phyloP scores from a whole-genome alignment of 345 rosid genomes.

The Gossypium stocksii region DNA sequence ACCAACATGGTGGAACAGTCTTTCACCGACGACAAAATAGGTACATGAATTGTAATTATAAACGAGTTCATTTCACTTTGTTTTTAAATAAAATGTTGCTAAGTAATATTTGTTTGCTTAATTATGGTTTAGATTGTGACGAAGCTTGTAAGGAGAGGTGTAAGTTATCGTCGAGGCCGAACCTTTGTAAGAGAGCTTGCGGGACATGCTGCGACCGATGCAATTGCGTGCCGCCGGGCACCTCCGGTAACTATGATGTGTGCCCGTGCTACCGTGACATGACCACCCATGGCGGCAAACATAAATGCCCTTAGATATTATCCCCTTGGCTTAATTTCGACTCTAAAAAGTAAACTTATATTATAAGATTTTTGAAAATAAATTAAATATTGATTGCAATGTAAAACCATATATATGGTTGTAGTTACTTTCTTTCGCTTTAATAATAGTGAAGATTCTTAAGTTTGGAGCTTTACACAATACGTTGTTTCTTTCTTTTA shows the following conservation, averaged over 20 bases:
- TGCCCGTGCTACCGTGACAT: constrained; percentile 63
- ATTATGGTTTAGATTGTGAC: constrained; percentile 43
- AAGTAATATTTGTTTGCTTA: neutral
- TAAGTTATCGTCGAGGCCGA: constrained; percentile 50
- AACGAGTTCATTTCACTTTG: neutral
- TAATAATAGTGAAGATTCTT: neutral
- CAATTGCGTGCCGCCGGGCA: constrained; percentile 80
- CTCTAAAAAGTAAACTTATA: neutral
- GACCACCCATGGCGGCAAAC: constrained; percentile 74
- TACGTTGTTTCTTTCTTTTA: no score
- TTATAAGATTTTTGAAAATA: neutral
- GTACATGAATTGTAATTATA: neutral
- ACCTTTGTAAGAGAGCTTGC: constrained; percentile 64
- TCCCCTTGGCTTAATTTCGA: neutral
- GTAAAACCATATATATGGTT: neutral
- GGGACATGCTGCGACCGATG: constrained; percentile 73
- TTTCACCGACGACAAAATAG: neutral
- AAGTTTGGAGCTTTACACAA: no score
- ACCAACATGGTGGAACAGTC: neutral
- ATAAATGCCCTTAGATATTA: constrained; percentile 58
- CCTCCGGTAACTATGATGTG: constrained; percentile 53
- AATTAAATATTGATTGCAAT: neutral
- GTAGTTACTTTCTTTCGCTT: neutral
- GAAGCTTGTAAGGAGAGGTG: constrained; percentile 61
- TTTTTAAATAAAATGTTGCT: neutral